These are phyloP conservation scores for Magnolia sinica DNA, from an alignment of 164 flowering plant genomes.

Conservation along the genomic window DNA sequence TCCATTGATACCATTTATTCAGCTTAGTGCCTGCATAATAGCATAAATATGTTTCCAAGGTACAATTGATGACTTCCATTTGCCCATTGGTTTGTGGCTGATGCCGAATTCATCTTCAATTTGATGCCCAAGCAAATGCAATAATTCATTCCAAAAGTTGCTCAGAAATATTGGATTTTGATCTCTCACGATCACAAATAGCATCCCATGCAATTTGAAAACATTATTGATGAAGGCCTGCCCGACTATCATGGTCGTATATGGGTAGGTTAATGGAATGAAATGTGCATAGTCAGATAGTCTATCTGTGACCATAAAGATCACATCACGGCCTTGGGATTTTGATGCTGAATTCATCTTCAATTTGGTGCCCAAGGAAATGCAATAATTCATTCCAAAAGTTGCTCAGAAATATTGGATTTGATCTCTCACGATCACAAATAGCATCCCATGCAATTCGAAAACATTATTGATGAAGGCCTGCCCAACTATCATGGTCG, in stretches of 20 bases:
- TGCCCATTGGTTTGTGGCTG: constrained; percentile 14
- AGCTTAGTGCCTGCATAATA: neutral
- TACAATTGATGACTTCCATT: neutral
- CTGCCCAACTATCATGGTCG: neutral
- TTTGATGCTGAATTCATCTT: neutral
- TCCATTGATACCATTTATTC: neutral
- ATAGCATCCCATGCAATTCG: constrained; percentile 11
- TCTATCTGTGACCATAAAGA: neutral
- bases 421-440: constrained; percentile 9
- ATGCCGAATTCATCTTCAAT: neutral
- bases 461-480: neutral
- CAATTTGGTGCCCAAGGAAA: neutral
- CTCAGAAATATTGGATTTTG: constrained; percentile 2
- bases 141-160: constrained; percentile 13
- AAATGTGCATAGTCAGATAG: constrained; percentile 12
- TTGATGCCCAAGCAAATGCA: neutral
- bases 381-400: constrained; percentile 16
- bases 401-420: neutral
- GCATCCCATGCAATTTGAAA: constrained; percentile 11
- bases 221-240: neutral
- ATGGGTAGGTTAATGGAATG: neutral
- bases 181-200: constrained; percentile 8
- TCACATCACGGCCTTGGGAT: neutral
- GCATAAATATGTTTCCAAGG: neutral
- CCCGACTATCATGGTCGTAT: neutral